These are phyloP conservation scores for Jamesozyma piceae DNA, from an alignment of 805 yeast genomes.

Conservation along the genomic window DNA sequence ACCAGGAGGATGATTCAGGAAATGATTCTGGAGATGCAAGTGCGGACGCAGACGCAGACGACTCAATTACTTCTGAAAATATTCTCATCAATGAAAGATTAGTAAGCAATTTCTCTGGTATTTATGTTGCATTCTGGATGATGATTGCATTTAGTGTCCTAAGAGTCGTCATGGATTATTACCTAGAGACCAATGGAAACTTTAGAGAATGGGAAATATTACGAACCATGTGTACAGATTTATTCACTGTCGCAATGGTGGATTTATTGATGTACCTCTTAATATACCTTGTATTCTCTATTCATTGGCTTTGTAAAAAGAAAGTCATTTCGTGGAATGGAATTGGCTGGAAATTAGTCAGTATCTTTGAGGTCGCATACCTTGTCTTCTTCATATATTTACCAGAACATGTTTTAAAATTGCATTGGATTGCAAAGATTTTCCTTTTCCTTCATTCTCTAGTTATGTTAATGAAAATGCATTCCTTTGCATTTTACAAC, in stretches of 20 bases:
- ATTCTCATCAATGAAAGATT: neutral
- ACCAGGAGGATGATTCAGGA: neutral
- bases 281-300: slow-evolving; percentile 47
- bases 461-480: slow-evolving; percentile 88
- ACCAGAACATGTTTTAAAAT: slow-evolving; percentile 41
- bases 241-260: slow-evolving; percentile 58
- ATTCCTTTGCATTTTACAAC: slow-evolving; percentile 82
- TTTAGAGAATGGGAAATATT: slow-evolving; percentile 44
- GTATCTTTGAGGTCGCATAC: slow-evolving; percentile 46
- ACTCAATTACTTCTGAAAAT: neutral
- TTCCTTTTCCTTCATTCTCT: slow-evolving; percentile 74
- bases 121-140: slow-evolving; percentile 75
- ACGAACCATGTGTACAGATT: slow-evolving; percentile 47
- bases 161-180: slow-evolving; percentile 46
- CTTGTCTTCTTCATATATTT: slow-evolving; percentile 45
- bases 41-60: neutral
- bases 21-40: neutral
- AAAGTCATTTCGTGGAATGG: slow-evolving; percentile 48
- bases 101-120: slow-evolving; percentile 51
- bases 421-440: slow-evolving; percentile 86
- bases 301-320: slow-evolving; percentile 47
- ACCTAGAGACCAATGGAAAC: slow-evolving; percentile 34
- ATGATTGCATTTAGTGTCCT: slow-evolving; percentile 46
- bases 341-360: slow-evolving; percentile 56
- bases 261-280: slow-evolving; percentile 68